Conservation (phyloP, 371 early-diverging fungal species). For the Batrachochytrium dendrobatidis region DNA sequence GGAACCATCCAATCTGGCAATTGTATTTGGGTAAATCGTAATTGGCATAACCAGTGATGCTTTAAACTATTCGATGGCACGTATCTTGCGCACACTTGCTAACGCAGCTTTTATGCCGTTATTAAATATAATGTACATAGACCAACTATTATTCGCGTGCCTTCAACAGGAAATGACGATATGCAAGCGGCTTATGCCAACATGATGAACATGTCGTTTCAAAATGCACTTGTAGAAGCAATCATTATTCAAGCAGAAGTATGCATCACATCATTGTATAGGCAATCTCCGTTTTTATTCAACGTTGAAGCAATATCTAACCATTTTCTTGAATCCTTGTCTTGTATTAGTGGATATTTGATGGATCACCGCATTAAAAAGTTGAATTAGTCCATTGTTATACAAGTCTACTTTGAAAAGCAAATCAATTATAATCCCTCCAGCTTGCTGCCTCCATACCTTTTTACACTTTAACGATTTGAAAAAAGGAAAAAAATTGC, state of each 20-base stretch:
- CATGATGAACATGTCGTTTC: slow-evolving; percentile 44
- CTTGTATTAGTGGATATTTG: slow-evolving; percentile 30
- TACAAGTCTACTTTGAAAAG: too few relatives aligned
- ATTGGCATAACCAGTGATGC: too few relatives aligned
- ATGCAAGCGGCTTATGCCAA: slow-evolving; percentile 26
- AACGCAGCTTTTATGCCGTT: too few relatives aligned
- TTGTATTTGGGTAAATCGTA: slow-evolving; percentile 65
- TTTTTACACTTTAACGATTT: too few relatives aligned
- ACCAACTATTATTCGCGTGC: slow-evolving; percentile 37
- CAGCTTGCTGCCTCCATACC: too few relatives aligned
- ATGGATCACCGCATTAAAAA: slow-evolving; percentile 24
- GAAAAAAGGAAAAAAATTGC: too few relatives aligned
- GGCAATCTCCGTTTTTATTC: background rate
- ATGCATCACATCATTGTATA: background rate
- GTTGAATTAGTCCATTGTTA: too few relatives aligned
- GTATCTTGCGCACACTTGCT: too few relatives aligned
- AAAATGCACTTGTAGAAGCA: slow-evolving; percentile 41
- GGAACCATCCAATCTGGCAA: slow-evolving; percentile 75
- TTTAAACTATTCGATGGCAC: too few relatives aligned
- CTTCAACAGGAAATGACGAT: slow-evolving; percentile 21
- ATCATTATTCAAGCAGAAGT: slow-evolving; percentile 38
- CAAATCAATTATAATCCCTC: too few relatives aligned
- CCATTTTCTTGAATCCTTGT: background rate
- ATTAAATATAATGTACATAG: too few relatives aligned
- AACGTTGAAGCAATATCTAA: too few relatives aligned